Evolutionary conservation across 257 asterid species (phyloP).

Genomic region (Rubia yunnanensis): DNA sequence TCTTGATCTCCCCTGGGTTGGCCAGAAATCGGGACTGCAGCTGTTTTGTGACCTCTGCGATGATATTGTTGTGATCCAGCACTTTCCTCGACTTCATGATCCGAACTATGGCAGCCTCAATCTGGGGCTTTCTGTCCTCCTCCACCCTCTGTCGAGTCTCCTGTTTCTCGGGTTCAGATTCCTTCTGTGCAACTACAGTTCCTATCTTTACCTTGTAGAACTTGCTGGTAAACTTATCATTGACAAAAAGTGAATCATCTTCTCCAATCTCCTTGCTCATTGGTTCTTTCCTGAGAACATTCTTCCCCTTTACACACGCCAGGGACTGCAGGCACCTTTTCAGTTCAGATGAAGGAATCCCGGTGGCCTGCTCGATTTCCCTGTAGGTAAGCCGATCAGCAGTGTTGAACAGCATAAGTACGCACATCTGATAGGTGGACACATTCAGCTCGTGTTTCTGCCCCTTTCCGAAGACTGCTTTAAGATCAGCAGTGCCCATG

Average conservation of each 20-base stretch:
- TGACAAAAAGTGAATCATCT: conserved; percentile 53
- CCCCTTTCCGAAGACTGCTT: conserved; percentile 69
- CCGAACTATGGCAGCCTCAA: conserved; percentile 82
- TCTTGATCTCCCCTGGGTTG: conserved; percentile 75
- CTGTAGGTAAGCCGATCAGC: conserved; percentile 51
- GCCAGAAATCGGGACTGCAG: conserved; percentile 79
- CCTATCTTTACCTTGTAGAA: conserved; percentile 81
- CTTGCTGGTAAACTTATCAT: conserved; percentile 68
- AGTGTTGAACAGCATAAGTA: conserved; percentile 68
- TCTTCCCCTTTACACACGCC: conserved; percentile 81
- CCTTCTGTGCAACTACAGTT: conserved; percentile 85
- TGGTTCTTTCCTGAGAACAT: conserved; percentile 70
- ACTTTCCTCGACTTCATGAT: conserved; percentile 82
- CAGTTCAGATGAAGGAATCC: conserved; percentile 65
- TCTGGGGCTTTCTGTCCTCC: conserved; percentile 90
- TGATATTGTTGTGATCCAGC: conserved; percentile 76
- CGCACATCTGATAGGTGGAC: conserved; percentile 88
- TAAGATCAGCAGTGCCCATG: conserved; percentile 84
- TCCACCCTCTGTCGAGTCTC: conserved; percentile 90
- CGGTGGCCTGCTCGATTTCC: conserved; percentile 82
- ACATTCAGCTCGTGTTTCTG: conserved; percentile 83
- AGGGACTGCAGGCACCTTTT: conserved; percentile 77
- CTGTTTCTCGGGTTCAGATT: conserved; percentile 84
- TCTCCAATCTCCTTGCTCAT: conserved; percentile 82
- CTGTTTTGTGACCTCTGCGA: conserved; percentile 79